Percentiles rank a stretch among this genome's conserved stretches.
Evolutionary conservation across 179 eudicot species (phyloP).

Genomic region (Spergularia azorica): DNA sequence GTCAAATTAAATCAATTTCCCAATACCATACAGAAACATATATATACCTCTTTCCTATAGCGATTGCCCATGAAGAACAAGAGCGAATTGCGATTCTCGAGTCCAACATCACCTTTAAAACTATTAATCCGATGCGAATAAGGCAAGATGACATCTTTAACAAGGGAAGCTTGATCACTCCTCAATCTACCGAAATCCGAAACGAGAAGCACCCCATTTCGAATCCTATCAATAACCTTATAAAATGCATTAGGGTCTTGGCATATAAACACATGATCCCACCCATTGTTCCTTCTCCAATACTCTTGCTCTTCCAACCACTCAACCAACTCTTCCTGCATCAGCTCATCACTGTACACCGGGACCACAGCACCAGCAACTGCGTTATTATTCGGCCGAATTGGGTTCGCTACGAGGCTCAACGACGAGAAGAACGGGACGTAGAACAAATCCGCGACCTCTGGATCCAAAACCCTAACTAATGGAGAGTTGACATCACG

Average conservation of each 20-base stretch:
- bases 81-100: slow-evolving; percentile 66
- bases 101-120: slow-evolving; percentile 68
- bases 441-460: slow-evolving; percentile 80
- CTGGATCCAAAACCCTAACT: slow-evolving; percentile 69
- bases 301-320: slow-evolving; percentile 80
- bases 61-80: slow-evolving; percentile 97
- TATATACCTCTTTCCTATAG: slow-evolving; percentile 78
- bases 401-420: slow-evolving; percentile 73
- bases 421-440: slow-evolving; percentile 93
- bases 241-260: slow-evolving; percentile 96
- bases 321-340: slow-evolving; percentile 73
- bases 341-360: slow-evolving; percentile 72
- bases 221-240: slow-evolving; percentile 72
- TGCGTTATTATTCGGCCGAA: slow-evolving; percentile 30
- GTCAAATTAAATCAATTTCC: neutral
- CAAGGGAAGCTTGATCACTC: slow-evolving; percentile 70
- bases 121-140: slow-evolving; percentile 81
- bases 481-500: slow-evolving; percentile 37
- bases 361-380: neutral
- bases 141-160: slow-evolving; percentile 88
- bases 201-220: slow-evolving; percentile 71
- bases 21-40: slow-evolving; percentile 2
- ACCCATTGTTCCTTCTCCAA: slow-evolving; percentile 92
- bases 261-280: slow-evolving; percentile 90
- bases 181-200: slow-evolving; percentile 93